Conservation (phyloP, 306 rosid genomes). For the Glycyrrhiza uralensis region DNA sequence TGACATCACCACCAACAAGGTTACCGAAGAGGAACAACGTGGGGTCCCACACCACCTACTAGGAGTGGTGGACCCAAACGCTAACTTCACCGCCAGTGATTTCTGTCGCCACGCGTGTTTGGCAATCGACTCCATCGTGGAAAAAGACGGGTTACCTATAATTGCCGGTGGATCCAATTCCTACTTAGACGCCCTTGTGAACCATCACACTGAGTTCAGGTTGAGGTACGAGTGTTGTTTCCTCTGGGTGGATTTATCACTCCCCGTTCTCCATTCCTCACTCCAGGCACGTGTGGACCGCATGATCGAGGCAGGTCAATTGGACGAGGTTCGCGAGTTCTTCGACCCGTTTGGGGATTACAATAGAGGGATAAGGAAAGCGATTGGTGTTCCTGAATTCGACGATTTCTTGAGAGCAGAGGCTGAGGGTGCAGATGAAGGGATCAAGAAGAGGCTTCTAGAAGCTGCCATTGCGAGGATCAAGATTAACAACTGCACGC, state of each 20-base stretch:
- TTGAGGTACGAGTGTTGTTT: slow-evolving; percentile 41
- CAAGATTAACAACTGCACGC: slow-evolving; percentile 36
- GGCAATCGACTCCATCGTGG: slow-evolving; percentile 36
- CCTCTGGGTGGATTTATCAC: slow-evolving; percentile 44
- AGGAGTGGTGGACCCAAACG: slow-evolving; percentile 29
- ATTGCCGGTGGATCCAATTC: slow-evolving; percentile 56
- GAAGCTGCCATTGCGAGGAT: slow-evolving; percentile 32
- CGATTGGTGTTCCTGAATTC: slow-evolving; percentile 48
- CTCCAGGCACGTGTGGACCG: slow-evolving; percentile 38
- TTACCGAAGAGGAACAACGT: slow-evolving; percentile 46
- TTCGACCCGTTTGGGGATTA: slow-evolving; percentile 33
- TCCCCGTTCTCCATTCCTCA: slow-evolving; percentile 25
- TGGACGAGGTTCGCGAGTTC: slow-evolving; percentile 31
- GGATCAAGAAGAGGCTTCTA: neutral
- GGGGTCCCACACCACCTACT: slow-evolving; percentile 85
- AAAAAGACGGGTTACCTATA: slow-evolving; percentile 36
- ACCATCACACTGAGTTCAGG: slow-evolving; percentile 22
- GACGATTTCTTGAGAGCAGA: slow-evolving; percentile 28
- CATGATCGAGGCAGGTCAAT: slow-evolving; percentile 40
- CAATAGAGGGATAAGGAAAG: slow-evolving; percentile 31
- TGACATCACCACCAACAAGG: slow-evolving; percentile 72
- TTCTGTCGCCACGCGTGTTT: slow-evolving; percentile 33
- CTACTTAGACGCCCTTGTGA: slow-evolving; percentile 30
- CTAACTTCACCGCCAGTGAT: slow-evolving; percentile 34
- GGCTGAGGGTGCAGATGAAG: neutral